A percentile compares a stretch with the other conserved stretches of the same genome.
Evolutionary conservation across 192 early-diverging fungal species (phyloP).

Genomic region (Mortierella alpina): DNA sequence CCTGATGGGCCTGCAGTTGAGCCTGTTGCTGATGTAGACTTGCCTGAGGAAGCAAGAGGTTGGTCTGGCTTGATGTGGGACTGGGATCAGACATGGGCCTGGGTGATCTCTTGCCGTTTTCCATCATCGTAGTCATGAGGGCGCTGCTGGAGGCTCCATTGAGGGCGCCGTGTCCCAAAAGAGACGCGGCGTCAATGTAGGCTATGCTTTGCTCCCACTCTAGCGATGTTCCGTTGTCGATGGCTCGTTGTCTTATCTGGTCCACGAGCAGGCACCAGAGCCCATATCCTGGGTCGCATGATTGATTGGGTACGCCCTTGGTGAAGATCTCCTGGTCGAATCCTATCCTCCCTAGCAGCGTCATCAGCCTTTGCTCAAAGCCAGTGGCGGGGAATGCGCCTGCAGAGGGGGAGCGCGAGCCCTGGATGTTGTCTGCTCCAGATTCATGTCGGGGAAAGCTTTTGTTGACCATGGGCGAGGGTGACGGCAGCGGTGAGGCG

Average conservation of each 20-base stretch:
- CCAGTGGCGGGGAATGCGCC: constrained; percentile 52
- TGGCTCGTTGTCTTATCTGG: constrained; percentile 25
- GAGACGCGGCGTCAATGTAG: constrained; percentile 12
- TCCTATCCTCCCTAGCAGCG: constrained; percentile 61
- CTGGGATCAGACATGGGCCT: constrained; percentile 52
- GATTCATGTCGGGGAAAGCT: constrained; percentile 40
- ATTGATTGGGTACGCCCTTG: constrained; percentile 64
- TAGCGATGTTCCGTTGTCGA: constrained; percentile 41
- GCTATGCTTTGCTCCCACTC: constrained; percentile 53
- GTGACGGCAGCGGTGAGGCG: constrained; percentile 38
- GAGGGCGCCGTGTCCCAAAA: not conserved
- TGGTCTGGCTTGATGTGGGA: constrained; percentile 38
- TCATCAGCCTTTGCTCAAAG: constrained; percentile 60
- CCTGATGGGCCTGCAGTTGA: constrained; percentile 16
- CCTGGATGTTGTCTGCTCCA: not conserved
- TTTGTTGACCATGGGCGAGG: constrained; percentile 48
- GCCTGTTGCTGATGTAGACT: constrained; percentile 16
- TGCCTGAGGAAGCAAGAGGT: constrained; percentile 22
- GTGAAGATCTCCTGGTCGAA: constrained; percentile 67
- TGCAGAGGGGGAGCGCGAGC: constrained; percentile 7
- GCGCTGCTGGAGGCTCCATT: not conserved
- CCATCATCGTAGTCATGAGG: constrained; percentile 1
- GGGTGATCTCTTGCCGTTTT: constrained; percentile 43
- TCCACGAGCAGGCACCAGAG: constrained; percentile 78
- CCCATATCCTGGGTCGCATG: constrained; percentile 70